These are phyloP conservation scores for Xylaria scruposa DNA, from an alignment of 495 filamentous ascomycete genomes.

Conservation along the genomic window DNA sequence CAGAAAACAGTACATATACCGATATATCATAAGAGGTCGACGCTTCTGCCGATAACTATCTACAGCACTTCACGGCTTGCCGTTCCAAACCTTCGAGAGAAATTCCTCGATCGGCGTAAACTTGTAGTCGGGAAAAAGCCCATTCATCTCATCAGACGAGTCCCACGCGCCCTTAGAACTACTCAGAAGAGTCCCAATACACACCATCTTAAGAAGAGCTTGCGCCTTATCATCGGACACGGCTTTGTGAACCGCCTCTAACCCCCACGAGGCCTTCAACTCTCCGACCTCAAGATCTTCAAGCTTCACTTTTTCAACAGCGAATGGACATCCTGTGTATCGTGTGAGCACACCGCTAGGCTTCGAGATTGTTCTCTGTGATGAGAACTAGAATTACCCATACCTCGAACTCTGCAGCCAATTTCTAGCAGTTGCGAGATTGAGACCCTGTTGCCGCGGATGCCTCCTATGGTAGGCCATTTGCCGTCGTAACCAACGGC, in stretches of 20 bases:
- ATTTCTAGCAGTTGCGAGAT: constrained; percentile 52
- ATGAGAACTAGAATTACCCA: constrained; percentile 8
- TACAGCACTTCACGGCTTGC: constrained; percentile 33
- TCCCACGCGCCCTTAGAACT: constrained; percentile 46
- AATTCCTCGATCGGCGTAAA: constrained; percentile 58
- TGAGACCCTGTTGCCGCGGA: constrained; percentile 53
- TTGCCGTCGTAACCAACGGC: constrained; percentile 62
- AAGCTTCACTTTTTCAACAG: constrained; percentile 50
- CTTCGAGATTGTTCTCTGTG: background rate
- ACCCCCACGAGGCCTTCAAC: constrained; percentile 54
- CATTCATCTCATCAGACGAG: constrained; percentile 61
- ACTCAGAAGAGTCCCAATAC: constrained; percentile 50
- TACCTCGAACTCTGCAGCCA: constrained; percentile 59
- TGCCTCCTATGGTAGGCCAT: constrained; percentile 63
- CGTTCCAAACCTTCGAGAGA: constrained; percentile 53
- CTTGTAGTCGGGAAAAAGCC: constrained; percentile 58
- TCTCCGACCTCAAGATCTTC: constrained; percentile 54
- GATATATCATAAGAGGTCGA: background rate
- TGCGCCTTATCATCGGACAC: constrained; percentile 51
- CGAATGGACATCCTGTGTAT: constrained; percentile 46
- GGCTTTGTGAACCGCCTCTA: constrained; percentile 49
- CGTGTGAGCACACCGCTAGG: background rate
- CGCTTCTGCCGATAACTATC: background rate
- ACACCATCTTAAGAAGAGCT: constrained; percentile 40
- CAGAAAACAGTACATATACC: background rate